Conservation (phyloP, 2,329 filamentous ascomycete species). For the Colletotrichum salicis region DNA sequence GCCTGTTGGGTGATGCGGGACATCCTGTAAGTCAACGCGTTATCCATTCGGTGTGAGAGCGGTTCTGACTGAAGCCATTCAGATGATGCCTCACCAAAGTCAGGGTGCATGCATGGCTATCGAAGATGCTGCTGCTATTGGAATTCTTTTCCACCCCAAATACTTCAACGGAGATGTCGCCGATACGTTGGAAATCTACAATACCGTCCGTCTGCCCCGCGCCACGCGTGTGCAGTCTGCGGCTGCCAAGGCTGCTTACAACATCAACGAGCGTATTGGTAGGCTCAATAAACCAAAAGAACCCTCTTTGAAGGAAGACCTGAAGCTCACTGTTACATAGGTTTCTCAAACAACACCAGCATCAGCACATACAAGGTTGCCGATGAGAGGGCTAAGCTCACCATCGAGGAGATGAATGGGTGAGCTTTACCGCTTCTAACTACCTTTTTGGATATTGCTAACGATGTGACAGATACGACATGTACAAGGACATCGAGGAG, state of each 20-base stretch:
- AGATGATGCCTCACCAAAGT: slow-evolving; percentile 67
- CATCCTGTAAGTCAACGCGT: slow-evolving; percentile 61
- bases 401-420: slow-evolving; percentile 77
- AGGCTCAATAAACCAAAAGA: slow-evolving; percentile 22
- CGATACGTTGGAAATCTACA: slow-evolving; percentile 60
- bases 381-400: slow-evolving; percentile 69
- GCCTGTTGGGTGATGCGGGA: slow-evolving; percentile 73
- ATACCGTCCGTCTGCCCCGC: slow-evolving; percentile 63
- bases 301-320: not conserved
- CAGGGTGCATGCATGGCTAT: slow-evolving; percentile 78
- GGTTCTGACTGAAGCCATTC: not conserved
- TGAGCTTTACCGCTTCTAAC: slow-evolving; percentile 48
- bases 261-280: slow-evolving; percentile 73
- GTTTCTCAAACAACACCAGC: slow-evolving; percentile 70
- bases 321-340: slow-evolving; percentile 42
- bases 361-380: slow-evolving; percentile 69
- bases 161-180: slow-evolving; percentile 59
- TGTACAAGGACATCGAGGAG: slow-evolving; percentile 67
- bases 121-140: slow-evolving; percentile 72
- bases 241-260: slow-evolving; percentile 66
- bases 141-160: slow-evolving; percentile 65
- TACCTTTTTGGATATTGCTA: not conserved
- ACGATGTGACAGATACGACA: slow-evolving; percentile 60
- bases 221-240: slow-evolving; percentile 67
- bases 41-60: not conserved